Evolutionary conservation across 192 early-diverging fungal genomes (phyloP), one percentile per base, ranked within the genome.

Genomic region (Mortierella hygrophila): DNA sequence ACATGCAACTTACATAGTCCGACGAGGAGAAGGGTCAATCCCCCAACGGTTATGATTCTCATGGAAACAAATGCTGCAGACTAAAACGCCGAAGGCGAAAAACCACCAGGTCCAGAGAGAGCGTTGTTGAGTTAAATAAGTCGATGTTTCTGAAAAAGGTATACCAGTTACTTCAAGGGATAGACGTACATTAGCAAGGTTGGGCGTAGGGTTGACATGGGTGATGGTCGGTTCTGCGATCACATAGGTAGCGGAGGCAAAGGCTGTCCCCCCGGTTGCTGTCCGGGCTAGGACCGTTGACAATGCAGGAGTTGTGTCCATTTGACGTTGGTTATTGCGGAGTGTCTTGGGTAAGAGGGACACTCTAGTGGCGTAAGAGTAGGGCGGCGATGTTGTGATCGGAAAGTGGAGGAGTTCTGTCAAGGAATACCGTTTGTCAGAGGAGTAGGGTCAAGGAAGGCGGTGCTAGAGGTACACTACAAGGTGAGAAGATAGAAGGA

Each of bases 41-140:
- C 80, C 26, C 80, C 80, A 15, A 82, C 41, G 38, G 80, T 82
- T 23, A 82, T 38, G 21, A 71, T 52, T 37, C 74, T 42, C 74
- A 68, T 76, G 29, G 80, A 76, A 44, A 82, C n/a, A 29, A 60
- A 82, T 26, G 80, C 74, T 0, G 80, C 65, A 35, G 70, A 23
- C 78, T 80, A 52, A 20, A 32, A 37, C 9, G 16, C 18, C 4
- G 38, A 40, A 21, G 44, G 44, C 21, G 49, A 41, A 18, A n/a
- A 40, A n/a, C 9, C 29, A 2, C 35, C 9, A 21, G 40, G n/a
- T 46, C 15, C 49, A 52, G 18, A 71, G 16, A 18, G 2, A 26
- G 13, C 11, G 11, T 46, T 46, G 13, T 46, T 32, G 60, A 32
- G 60, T 32, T 65, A 1, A 32, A 26, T 3, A 29, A 15, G 32